These are phyloP conservation scores for Vachellia pachyceras DNA, from an alignment of 306 rosid genomes.

Conservation along the genomic window DNA sequence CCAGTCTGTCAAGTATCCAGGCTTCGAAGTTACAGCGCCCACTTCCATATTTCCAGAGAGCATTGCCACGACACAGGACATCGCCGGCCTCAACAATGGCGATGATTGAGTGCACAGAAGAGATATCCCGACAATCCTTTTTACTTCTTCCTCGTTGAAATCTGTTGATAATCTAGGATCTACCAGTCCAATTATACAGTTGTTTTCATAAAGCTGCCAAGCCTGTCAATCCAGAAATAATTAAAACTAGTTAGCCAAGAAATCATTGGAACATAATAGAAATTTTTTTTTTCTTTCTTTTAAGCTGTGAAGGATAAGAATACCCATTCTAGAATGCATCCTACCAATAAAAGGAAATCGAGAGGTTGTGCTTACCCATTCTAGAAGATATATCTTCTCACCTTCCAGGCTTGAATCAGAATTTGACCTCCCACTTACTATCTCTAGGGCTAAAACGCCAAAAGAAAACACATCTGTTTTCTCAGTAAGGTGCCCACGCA, in stretches of 20 bases:
- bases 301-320: too few relatives aligned
- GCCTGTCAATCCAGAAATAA: constrained; percentile 48
- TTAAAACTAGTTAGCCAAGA: not conserved
- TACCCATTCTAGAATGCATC: too few relatives aligned
- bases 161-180: constrained; percentile 54
- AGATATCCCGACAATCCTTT: constrained; percentile 55
- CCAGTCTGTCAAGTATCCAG: constrained; percentile 76
- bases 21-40: constrained; percentile 53
- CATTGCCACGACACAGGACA: constrained; percentile 82
- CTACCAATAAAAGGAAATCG: too few relatives aligned
- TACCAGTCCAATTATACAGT: constrained; percentile 44
- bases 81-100: constrained; percentile 61
- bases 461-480: too few relatives aligned
- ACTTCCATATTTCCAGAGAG: constrained; percentile 71
- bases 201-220: constrained; percentile 69
- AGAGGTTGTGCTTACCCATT: too few relatives aligned
- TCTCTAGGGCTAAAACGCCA: too few relatives aligned
- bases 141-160: constrained; percentile 54
- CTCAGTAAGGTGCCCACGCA: too few relatives aligned
- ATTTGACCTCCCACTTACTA: too few relatives aligned
- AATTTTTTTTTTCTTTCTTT: too few relatives aligned
- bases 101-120: constrained; percentile 71
- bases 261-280: too few relatives aligned
- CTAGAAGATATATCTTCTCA: too few relatives aligned
- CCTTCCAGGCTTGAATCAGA: too few relatives aligned